phyloP scores from a whole-genome alignment of 2,329 filamentous ascomycete genomes.

The Orbilia oligospora region DNA sequence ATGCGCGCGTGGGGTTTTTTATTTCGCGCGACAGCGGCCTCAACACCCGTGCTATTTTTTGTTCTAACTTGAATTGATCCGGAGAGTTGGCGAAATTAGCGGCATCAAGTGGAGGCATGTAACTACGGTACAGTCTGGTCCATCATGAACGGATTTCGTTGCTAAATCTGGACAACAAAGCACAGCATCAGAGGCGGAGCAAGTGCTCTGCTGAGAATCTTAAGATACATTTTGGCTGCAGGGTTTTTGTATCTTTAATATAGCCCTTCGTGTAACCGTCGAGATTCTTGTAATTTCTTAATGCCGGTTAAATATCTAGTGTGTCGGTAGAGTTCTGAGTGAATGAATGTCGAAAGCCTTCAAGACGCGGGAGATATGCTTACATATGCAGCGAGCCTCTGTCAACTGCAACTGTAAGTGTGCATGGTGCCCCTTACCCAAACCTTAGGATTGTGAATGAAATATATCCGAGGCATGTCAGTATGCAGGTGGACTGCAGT shows the following conservation, averaged over 20 bases:
- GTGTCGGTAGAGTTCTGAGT: not conserved
- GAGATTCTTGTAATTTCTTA: not conserved
- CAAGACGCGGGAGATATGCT: not conserved
- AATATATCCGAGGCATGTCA: constrained; percentile 30
- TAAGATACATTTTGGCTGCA: not conserved
- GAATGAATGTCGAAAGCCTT: constrained; percentile 26
- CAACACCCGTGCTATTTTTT: constrained; percentile 8
- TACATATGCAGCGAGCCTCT: constrained; percentile 40
- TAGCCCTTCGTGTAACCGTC: constrained; percentile 13
- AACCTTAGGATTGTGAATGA: constrained; percentile 2
- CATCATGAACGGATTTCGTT: constrained; percentile 9
- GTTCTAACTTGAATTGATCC: constrained; percentile 26
- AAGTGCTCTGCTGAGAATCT: not conserved
- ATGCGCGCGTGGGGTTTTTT: constrained; percentile 26
- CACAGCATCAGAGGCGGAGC: constrained; percentile 7
- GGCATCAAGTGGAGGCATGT: constrained; percentile 8
- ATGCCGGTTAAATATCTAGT: constrained; percentile 43
- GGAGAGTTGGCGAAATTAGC: constrained; percentile 26
- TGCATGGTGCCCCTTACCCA: constrained; percentile 13
- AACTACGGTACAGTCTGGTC: not conserved
- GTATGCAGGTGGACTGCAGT: constrained; percentile 17
- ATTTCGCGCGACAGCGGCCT: constrained; percentile 13
- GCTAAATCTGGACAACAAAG: constrained; percentile 17
- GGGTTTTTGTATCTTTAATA: not conserved
- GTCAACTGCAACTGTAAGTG: constrained; percentile 23